Base-by-base conservation (phyloP, 768 basidiomycete species). In the Psilocybe azurescens region DNA sequence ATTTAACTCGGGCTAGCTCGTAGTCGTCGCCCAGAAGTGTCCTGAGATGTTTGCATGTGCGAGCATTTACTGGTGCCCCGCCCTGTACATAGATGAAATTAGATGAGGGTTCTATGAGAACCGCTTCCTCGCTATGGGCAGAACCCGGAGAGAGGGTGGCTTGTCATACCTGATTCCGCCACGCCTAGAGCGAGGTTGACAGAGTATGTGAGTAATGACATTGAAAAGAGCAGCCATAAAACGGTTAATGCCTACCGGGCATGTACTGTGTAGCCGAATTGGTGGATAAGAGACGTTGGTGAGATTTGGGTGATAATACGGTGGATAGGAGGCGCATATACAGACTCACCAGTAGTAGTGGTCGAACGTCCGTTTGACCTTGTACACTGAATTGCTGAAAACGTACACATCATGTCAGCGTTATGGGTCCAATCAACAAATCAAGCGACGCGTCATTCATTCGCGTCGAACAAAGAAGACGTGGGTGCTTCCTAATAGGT, bases 41-140 rank as follows among this genome's bases (percentile, higher is more conserved):
- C 51, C 76, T 75, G 18, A 84, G 70, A 64, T 84, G 82, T 59
- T 83, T 83, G 73, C 83, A 84, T 14, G 80, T 77, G 14, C 83
- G 78, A 3, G 81, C 81, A 64, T 82, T 79, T 6, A 80, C 76
- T 6, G 81, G 81, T 14, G 67, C 68, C 2, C 79, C 78, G 53
- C 70, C 64, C 74, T 75, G 46, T 36, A 39, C n/a, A n/a, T n/a
- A n/a, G 54, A 44, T 44, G 5, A 11, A 44, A 44, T 44, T 7
- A 13, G n/a, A 44, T 44, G 41, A 44, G n/a, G 13, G n/a, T n/a
- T 13, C 41, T 6, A 3, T 14, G 41, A 44, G 41, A 44, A 44
- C 5, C 7, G 5, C 14, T n/a, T 44, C n/a, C 41, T 44, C 14
- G 41, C 41, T 14, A 44, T n/a, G 41, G 41, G 7, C 41, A 44